Percentiles rank a stretch among this genome's conserved stretches.
Evolutionary conservation across 129 eudicot species (phyloP).

Genomic region (Mikania micrantha): DNA sequence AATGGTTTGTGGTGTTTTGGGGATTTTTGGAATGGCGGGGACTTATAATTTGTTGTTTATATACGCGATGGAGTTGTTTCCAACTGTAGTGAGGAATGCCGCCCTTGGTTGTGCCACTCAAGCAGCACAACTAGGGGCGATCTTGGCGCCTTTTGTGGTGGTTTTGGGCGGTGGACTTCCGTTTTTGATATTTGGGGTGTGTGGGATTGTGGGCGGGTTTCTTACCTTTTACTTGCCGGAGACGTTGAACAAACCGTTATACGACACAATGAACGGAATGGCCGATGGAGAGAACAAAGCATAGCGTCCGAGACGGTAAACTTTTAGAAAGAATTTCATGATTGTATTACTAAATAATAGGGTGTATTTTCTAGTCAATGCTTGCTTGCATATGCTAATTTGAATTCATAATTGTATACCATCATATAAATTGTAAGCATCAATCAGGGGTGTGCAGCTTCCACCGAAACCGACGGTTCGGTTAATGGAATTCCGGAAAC

Average conservation of each 20-base stretch:
- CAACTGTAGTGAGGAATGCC: slow-evolving; percentile 92
- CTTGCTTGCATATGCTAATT: neutral
- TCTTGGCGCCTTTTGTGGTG: slow-evolving; percentile 76
- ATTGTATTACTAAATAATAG: neutral
- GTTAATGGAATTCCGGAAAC: no score
- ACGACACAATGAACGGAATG: slow-evolving; percentile 87
- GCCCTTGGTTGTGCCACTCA: slow-evolving; percentile 94
- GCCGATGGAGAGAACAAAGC: slow-evolving; percentile 51
- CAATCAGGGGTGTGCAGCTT: no score
- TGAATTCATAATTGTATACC: neutral
- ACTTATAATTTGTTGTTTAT: slow-evolving; percentile 80
- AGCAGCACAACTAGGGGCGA: slow-evolving; percentile 90
- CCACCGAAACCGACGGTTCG: no score
- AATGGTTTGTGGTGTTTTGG: slow-evolving; percentile 74
- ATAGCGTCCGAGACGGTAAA: neutral
- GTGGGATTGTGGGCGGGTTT: slow-evolving; percentile 70
- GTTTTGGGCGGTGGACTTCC: slow-evolving; percentile 62
- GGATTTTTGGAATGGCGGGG: slow-evolving; percentile 97
- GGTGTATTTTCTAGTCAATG: neutral
- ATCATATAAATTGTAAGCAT: neutral
- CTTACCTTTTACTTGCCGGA: slow-evolving; percentile 79
- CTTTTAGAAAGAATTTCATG: neutral
- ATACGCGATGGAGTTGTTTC: slow-evolving; percentile 85
- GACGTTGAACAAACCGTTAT: slow-evolving; percentile 74
- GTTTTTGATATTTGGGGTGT: slow-evolving; percentile 59